Percentiles rank a stretch among this genome's conserved stretches.
Evolutionary conservation across 1,284 basidiomycete genomes (phyloP).

Genomic region (Jaminaea rosea): DNA sequence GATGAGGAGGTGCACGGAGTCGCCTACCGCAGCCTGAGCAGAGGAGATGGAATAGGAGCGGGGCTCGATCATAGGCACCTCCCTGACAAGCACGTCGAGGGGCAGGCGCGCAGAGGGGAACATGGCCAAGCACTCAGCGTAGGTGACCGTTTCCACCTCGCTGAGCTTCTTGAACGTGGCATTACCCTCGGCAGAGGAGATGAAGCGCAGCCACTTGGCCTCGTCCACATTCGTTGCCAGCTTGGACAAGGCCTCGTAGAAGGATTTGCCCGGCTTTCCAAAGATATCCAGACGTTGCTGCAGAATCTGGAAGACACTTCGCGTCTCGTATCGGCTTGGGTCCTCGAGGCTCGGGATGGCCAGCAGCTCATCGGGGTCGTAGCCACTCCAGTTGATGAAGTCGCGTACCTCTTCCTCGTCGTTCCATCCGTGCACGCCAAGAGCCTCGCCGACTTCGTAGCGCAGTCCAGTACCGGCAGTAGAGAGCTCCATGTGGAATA

Average conservation of each 20-base stretch:
- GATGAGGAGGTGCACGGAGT: slow-evolving; percentile 85
- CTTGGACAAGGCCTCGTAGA: slow-evolving; percentile 78
- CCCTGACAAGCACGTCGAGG: slow-evolving; percentile 70
- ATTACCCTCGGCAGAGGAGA: slow-evolving; percentile 81
- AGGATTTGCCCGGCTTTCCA: slow-evolving; percentile 87
- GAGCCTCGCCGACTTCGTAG: slow-evolving; percentile 91
- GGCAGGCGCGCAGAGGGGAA: slow-evolving; percentile 71
- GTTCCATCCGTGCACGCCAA: slow-evolving; percentile 97
- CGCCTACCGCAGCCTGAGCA: slow-evolving; percentile 84
- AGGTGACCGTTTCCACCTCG: slow-evolving; percentile 90
- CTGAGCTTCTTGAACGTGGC: slow-evolving; percentile 88
- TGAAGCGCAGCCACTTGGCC: slow-evolving; percentile 76
- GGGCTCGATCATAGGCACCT: slow-evolving; percentile 70
- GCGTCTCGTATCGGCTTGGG: slow-evolving; percentile 54
- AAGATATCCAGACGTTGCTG: slow-evolving; percentile 97
- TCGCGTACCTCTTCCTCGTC: slow-evolving; percentile 76
- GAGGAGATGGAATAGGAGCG: slow-evolving; percentile 97
- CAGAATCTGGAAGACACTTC: slow-evolving; percentile 88
- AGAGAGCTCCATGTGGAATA: slow-evolving; percentile 96
- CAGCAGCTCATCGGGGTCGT: slow-evolving; percentile 70
- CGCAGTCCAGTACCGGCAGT: slow-evolving; percentile 83
- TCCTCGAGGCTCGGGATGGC: slow-evolving; percentile 60
- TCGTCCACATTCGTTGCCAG: slow-evolving; percentile 67
- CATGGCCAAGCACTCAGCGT: slow-evolving; percentile 73
- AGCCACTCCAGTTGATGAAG: slow-evolving; percentile 86